These are phyloP conservation scores for Exophiala spinifera DNA, from an alignment of 2,329 filamentous ascomycete genomes.

Conservation along the genomic window DNA sequence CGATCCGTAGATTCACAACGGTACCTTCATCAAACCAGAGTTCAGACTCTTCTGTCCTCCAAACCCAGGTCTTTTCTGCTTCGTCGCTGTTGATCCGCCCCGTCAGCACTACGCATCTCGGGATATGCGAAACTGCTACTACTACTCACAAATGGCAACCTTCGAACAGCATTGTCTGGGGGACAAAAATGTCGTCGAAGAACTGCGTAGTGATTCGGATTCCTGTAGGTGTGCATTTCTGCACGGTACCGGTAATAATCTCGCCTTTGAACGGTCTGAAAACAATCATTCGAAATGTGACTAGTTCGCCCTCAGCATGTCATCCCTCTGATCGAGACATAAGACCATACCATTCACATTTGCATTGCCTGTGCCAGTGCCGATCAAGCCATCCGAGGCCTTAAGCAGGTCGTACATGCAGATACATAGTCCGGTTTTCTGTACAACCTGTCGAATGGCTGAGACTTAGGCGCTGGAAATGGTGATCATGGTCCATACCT, in stretches of 20 bases:
- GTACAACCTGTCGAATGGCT: constrained; percentile 63
- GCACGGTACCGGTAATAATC: constrained; percentile 81
- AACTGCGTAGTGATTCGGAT: constrained; percentile 84
- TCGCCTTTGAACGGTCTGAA: constrained; percentile 96
- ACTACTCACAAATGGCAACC: constrained; percentile 70
- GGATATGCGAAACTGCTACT: too few relatives aligned
- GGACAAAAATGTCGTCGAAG: constrained; percentile 88
- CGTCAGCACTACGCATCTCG: background rate
- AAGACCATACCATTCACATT: constrained; percentile 76
- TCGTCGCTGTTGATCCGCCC: constrained; percentile 56
- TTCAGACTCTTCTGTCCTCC: constrained; percentile 68
- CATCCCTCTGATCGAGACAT: background rate
- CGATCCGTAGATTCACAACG: constrained; percentile 78
- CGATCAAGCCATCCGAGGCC: constrained; percentile 88
- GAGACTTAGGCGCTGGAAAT: background rate
- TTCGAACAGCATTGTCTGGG: constrained; percentile 68
- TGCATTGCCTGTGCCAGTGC: constrained; percentile 84
- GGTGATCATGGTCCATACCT: constrained; percentile 47
- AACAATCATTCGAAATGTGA: constrained; percentile 88
- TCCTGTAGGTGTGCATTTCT: constrained; percentile 66
- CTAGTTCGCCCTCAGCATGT: constrained; percentile 44
- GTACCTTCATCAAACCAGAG: constrained; percentile 90
- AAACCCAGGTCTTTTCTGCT: constrained; percentile 78
- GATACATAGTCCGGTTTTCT: constrained; percentile 90
- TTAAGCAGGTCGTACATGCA: constrained; percentile 88